phyloP scores from a whole-genome alignment of 305 asterid genomes.

The Rubia peregrina region DNA sequence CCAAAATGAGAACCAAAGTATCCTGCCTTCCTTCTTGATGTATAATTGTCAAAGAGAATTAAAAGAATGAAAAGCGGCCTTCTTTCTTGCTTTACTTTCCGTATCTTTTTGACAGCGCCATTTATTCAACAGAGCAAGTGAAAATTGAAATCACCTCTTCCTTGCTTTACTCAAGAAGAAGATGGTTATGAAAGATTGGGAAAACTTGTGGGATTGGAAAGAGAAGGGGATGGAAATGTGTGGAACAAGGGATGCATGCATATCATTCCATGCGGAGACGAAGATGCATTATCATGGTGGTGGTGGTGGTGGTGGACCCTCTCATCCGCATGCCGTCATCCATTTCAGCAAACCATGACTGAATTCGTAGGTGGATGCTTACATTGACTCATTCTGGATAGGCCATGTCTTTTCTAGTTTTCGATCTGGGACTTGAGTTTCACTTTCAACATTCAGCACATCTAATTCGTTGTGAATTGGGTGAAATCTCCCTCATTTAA shows the following conservation, averaged over 20 bases:
- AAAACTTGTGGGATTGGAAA: background rate
- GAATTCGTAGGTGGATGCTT: background rate
- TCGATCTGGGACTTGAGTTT: too few species aligned
- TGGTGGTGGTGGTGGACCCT: background rate
- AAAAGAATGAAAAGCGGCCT: background rate
- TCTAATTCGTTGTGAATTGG: too few species aligned
- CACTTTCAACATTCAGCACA: too few species aligned
- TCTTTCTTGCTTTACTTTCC: constrained; percentile 16
- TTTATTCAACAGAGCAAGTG: background rate
- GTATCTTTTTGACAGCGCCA: constrained; percentile 15
- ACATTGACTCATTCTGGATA: background rate
- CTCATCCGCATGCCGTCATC: background rate
- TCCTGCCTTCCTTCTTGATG: background rate
- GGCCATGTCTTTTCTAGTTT: too few species aligned
- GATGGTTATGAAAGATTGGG: background rate
- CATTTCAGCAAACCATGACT: background rate
- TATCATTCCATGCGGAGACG: background rate
- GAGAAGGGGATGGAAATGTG: background rate
- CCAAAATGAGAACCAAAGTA: constrained; percentile 1
- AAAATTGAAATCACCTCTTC: background rate
- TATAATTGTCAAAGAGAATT: background rate
- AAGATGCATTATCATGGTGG: background rate
- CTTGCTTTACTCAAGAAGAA: background rate
- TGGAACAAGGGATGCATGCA: background rate
- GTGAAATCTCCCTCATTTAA: too few species aligned